Percentiles rank a stretch among this genome's conserved stretches.
Evolutionary conservation across 768 basidiomycete species (phyloP).

Genomic region (Rubroboletus pulcherrimus): DNA sequence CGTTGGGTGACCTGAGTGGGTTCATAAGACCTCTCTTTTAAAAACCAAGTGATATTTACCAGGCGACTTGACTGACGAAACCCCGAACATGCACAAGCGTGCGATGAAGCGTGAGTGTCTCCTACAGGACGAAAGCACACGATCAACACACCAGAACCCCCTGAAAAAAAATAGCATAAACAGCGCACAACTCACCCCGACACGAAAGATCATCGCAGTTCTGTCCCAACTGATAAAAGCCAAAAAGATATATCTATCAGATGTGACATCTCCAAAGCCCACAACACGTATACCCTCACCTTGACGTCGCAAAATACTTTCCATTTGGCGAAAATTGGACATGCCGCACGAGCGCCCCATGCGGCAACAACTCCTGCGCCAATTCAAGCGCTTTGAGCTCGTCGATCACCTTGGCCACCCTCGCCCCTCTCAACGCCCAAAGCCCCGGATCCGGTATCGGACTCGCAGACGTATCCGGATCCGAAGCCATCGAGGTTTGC

Average conservation of each 20-base stretch:
- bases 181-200: conserved; percentile 33
- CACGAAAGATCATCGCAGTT: conserved; percentile 45
- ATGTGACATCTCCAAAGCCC: background rate
- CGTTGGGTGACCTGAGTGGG: conserved; percentile 42
- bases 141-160: background rate
- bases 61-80: conserved; percentile 53
- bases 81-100: conserved; percentile 47
- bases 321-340: conserved; percentile 55
- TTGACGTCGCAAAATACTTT: conserved; percentile 52
- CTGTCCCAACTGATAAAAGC: conserved; percentile 41
- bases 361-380: conserved; percentile 38
- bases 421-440: conserved; percentile 33
- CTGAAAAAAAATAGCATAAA: background rate
- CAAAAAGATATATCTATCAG: background rate
- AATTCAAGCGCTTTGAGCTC: conserved; percentile 37
- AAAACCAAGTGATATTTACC: conserved; percentile 26
- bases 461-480: conserved; percentile 6
- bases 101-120: conserved; percentile 39
- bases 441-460: conserved; percentile 17
- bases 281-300: conserved; percentile 24
- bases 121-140: conserved; percentile 27
- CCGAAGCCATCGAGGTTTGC: conserved; percentile 13
- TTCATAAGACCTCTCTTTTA: background rate
- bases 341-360: conserved; percentile 50
- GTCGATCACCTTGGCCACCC: conserved; percentile 38